Base-by-base conservation (phyloP, 1,284 basidiomycete species). In the Leucoagaricus sp. region DNA sequence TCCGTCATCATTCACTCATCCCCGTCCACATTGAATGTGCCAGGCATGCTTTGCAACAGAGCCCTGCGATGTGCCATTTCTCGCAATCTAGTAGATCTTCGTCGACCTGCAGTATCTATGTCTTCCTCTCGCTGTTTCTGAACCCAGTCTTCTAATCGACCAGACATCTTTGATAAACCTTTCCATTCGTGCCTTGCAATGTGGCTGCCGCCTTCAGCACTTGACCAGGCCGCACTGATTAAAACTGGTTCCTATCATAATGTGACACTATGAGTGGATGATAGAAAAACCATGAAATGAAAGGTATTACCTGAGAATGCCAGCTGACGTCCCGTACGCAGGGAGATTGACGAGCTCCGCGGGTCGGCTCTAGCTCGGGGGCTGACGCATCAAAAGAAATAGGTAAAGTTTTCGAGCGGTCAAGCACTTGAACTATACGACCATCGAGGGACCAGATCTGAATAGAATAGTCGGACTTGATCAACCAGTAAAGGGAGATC, bases 371-470 rank as follows among this genome's bases (percentile, higher is more conserved):
- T 34, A 63, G 62, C 58, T 89, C 86, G 34, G 81, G 78, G 3
- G 74, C 84, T 36, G 86, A 86, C 3, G 89, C 83, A 63, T 89
- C 82, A 55, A 75, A 81, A 21, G 82, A 73, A 67, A 96, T 85
- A 0, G 93, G 86, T n/a, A 87, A 65, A 0, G 89, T 87, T 58
- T 86, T 78, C 19, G 85, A 80, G 23, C 96, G 85, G 70, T 99
- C 93, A 31, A 99, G 77, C 6, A 94, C 82, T 75, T 94, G 86
- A 17, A 91, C 87, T 19, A 94, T 72, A 21, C 82, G 81, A 6
- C 96, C 96, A 69, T 98, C 96, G 47, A 99, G 76, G 1, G 91
- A 93, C 94, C 95, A 99, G 58, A 99, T 94, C 87, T 96, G 58
- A 21, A n/a, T n/a, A n/a, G n/a, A 9, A 41, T 38, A 12, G n/a